Conservation (phyloP, 1,139 yeast genomes). For the Protomyces pachydermus region DNA sequence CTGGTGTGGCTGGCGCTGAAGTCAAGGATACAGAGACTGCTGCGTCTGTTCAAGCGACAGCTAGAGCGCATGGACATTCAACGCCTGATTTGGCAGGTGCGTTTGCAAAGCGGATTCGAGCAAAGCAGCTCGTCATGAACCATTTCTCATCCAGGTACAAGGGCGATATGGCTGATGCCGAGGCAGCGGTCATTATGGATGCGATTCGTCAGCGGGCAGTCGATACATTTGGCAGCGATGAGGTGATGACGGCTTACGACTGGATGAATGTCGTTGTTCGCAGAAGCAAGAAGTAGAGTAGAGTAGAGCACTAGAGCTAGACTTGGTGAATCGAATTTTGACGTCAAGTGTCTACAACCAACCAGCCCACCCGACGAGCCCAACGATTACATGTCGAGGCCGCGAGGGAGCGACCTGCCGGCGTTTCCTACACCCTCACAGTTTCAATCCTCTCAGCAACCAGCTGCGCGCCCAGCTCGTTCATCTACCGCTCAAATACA, state of each 20-base stretch:
- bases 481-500: not conserved
- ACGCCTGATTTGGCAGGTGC: constrained; percentile 25
- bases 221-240: not conserved
- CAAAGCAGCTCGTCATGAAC: constrained; percentile 4
- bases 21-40: not conserved
- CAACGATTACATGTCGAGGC: not conserved
- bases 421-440: not conserved
- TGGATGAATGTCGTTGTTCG: constrained; percentile 2
- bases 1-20: not conserved
- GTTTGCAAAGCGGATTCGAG: constrained; percentile 10
- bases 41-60: constrained; percentile 5
- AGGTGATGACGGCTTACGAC: constrained; percentile 17
- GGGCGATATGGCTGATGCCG: constrained; percentile 10
- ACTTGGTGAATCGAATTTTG: no score
- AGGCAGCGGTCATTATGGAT: constrained; percentile 11
- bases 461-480: not conserved
- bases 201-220: constrained; percentile 16
- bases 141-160: constrained; percentile 23
- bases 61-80: constrained; percentile 23
- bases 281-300: not conserved
- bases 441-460: not conserved
- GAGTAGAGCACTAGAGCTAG: not conserved
- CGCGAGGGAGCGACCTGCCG: not conserved
- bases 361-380: no score
- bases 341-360: no score